These are phyloP conservation scores for Cubamyces sp. DNA, from an alignment of 768 basidiomycete genomes.

Conservation along the genomic window DNA sequence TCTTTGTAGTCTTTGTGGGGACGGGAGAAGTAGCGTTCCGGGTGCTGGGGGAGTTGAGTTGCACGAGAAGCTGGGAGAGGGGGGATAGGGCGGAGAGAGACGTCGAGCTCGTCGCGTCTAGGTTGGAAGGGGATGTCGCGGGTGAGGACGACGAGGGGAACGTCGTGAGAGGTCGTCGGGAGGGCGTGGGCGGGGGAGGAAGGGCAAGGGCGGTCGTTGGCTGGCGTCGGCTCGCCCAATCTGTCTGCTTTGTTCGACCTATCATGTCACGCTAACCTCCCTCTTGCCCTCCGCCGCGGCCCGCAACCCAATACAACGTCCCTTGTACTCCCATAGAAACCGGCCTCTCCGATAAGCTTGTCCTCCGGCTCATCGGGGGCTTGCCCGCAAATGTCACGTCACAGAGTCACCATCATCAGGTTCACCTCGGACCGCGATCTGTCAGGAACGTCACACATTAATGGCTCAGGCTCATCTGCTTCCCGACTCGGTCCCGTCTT, in stretches of 20 bases:
- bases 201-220: slow-evolving; percentile 17
- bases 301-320: background rate
- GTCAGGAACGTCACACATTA: slow-evolving; percentile 14
- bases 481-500: slow-evolving; percentile 2
- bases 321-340: too few relatives aligned
- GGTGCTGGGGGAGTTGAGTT: background rate
- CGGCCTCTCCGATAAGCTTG: too few relatives aligned
- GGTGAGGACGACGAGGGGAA: slow-evolving; percentile 1
- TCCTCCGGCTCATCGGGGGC: too few relatives aligned
- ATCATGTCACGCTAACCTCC: slow-evolving; percentile 6
- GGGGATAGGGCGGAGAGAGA: background rate
- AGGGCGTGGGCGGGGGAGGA: slow-evolving; percentile 16
- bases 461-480: slow-evolving; percentile 8
- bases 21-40: background rate
- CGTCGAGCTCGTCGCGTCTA: background rate
- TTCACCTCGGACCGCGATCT: slow-evolving; percentile 1
- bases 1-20: slow-evolving; percentile 15
- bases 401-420: background rate
- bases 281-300: background rate
- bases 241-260: slow-evolving; percentile 18
- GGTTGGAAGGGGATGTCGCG: background rate
- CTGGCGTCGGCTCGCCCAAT: slow-evolving; percentile 26
- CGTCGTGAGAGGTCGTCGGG: slow-evolving; percentile 11
- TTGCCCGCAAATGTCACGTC: background rate
- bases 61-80: background rate